A percentile compares a stretch with the other conserved stretches of the same genome.
Conservation (phyloP, 495 filamentous ascomycete genomes). For the Aspergillus egyptiacus region DNA sequence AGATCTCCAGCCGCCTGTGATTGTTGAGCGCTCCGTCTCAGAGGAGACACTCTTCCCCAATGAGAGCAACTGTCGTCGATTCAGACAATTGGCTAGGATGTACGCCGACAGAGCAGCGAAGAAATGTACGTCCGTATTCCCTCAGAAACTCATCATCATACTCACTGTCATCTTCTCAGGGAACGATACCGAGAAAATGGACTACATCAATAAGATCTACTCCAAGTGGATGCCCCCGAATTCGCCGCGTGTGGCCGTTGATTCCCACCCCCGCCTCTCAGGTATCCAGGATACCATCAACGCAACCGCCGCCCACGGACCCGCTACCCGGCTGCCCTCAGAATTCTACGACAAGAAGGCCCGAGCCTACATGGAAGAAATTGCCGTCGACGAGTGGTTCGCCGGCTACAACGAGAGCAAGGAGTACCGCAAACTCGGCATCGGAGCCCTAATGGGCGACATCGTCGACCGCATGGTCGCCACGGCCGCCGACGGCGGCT, state of each 20-base stretch:
- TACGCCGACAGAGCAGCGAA: conserved; percentile 79
- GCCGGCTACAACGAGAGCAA: conserved; percentile 72
- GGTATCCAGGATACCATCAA: conserved; percentile 96
- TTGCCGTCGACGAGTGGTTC: conserved; percentile 91
- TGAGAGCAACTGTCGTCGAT: conserved; percentile 75
- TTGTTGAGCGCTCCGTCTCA: conserved; percentile 61
- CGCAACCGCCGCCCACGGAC: conserved; percentile 77
- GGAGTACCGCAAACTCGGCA: conserved; percentile 83
- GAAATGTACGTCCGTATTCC: conserved; percentile 46
- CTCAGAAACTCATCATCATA: background rate
- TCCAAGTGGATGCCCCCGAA: conserved; percentile 80
- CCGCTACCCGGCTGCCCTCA: conserved; percentile 64
- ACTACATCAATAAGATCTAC: conserved; percentile 67
- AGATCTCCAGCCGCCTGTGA: conserved; percentile 63
- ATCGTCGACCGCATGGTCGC: conserved; percentile 78
- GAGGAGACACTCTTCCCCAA: conserved; percentile 96
- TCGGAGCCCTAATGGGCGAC: conserved; percentile 79
- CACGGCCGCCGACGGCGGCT: conserved; percentile 54
- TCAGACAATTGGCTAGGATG: conserved; percentile 68
- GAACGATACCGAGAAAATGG: conserved; percentile 80
- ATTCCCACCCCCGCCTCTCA: conserved; percentile 74
- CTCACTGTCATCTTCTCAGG: conserved; percentile 24
- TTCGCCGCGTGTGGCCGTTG: conserved; percentile 65
- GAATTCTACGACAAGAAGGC: conserved; percentile 84
- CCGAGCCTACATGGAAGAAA: conserved; percentile 63